Evolutionary conservation across 2,329 filamentous ascomycete genomes (phyloP).

Genomic region (Aspergillus ibericus): DNA sequence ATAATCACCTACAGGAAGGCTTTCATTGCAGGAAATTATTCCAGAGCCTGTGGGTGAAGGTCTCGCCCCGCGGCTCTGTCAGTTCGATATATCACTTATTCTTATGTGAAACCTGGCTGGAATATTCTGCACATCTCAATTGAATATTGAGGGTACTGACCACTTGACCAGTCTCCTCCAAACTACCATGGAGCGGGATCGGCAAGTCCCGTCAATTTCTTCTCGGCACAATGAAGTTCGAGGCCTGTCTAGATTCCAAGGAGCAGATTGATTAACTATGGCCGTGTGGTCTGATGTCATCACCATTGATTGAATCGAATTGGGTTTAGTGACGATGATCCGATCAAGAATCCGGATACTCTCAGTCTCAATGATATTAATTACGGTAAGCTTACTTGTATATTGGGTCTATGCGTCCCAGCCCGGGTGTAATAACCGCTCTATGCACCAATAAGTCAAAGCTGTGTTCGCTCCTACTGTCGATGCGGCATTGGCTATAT

Average conservation of each 20-base stretch:
- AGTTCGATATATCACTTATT: constrained; percentile 2
- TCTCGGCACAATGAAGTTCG: neutral
- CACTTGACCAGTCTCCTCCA: constrained; percentile 2
- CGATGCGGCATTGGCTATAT: too few relatives aligned
- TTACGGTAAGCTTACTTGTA: too few relatives aligned
- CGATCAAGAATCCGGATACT: neutral
- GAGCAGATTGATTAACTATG: neutral
- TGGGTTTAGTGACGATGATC: neutral
- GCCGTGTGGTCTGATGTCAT: neutral
- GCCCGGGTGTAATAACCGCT: neutral
- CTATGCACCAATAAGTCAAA: neutral
- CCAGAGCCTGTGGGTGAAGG: neutral
- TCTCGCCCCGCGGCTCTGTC: neutral
- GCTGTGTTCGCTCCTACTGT: too few relatives aligned
- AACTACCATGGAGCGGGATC: neutral
- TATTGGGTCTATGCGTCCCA: too few relatives aligned
- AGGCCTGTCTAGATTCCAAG: neutral
- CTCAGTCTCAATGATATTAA: neutral
- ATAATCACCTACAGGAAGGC: neutral
- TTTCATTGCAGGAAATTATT: neutral
- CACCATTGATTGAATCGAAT: neutral
- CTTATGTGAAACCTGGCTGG: constrained; percentile 3
- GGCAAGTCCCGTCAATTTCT: constrained; percentile 3
- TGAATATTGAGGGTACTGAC: neutral
- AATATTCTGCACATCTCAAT: neutral